Conservation (phyloP, 129 eudicot species). For the Helichrysum umbraculigerum region DNA sequence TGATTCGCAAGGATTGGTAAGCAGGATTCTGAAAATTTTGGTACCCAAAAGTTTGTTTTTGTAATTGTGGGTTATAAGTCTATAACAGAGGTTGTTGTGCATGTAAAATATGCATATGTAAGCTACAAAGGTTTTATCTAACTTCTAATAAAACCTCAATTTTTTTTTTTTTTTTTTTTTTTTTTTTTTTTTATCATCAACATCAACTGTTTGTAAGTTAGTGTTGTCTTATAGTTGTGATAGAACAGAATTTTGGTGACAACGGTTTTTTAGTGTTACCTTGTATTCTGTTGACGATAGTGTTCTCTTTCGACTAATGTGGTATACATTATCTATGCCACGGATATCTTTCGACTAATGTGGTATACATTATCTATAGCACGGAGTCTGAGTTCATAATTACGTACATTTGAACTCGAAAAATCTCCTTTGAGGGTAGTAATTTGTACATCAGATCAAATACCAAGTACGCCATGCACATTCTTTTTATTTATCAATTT, state of each 20-base stretch:
- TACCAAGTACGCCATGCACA: too few species aligned
- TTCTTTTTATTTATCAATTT: too few species aligned
- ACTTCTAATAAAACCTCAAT: neutral
- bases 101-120: constrained; percentile 29
- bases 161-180: neutral
- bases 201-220: neutral
- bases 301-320: neutral
- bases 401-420: neutral
- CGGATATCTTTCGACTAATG: neutral
- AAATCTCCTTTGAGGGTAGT: neutral
- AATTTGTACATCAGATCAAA: neutral
- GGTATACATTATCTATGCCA: neutral
- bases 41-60: neutral
- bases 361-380: neutral
- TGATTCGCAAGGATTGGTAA: constrained; percentile 23
- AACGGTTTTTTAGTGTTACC: neutral
- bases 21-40: neutral
- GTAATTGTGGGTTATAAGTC: constrained; percentile 9
- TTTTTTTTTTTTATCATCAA: neutral
- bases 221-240: constrained; percentile 1
- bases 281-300: neutral
- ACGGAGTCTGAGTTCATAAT: neutral
- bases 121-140: neutral
- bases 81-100: constrained; percentile 33
- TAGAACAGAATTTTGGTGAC: neutral